Evolutionary conservation across 2,329 filamentous ascomycete species (phyloP), one percentile per base, ranked within the genome.

Genomic region (Epichloe typhina): DNA sequence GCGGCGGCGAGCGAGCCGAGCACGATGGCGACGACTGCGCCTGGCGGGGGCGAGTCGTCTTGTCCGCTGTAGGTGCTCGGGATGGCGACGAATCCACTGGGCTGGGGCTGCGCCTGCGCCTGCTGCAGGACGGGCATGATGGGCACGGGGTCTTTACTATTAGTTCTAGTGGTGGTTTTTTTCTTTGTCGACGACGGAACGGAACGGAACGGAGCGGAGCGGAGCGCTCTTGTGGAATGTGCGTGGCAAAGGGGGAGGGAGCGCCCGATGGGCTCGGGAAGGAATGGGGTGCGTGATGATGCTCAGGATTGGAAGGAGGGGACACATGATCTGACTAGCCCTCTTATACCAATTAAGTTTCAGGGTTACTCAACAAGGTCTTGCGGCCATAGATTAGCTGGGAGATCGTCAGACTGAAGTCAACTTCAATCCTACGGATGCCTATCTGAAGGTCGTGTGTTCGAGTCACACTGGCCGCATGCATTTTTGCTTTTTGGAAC

Each of bases 21-120:
- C 4, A 72, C 69, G 52, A 73, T 71, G 56, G 65, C 72, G 9
- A 63, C 71, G 13, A 74, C 61, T 47, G 65, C 63, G 52, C 67
- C 71, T 0, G 72, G 75, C 17, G 58, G 60, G 58, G 63, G 23
- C 5, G 23, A 23, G 72, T 54, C 69, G 47, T 64, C 46, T 21
- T 62, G 56, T 19, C 53, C 54, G 54, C 61, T 62, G 59, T 71
- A 71, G 7, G 60, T 57, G 33, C 63, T 57, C 13, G 69, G 68
- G 50, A 70, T 61, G 46, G 66, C 56, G 49, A 59, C 57, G 45
- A 64, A 63, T 26, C 59, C 23, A 23, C 23, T 50, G 21, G 12
- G 50, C 8, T 23, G 21, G 5, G 21, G 4, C 5, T 23, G 21
- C 5, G 21, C 21, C 5, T 23, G 21, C 1, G 19, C 19, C 19